Base-by-base conservation (phyloP, 2,329 filamentous ascomycete species). In the Trichoderma sp. region DNA sequence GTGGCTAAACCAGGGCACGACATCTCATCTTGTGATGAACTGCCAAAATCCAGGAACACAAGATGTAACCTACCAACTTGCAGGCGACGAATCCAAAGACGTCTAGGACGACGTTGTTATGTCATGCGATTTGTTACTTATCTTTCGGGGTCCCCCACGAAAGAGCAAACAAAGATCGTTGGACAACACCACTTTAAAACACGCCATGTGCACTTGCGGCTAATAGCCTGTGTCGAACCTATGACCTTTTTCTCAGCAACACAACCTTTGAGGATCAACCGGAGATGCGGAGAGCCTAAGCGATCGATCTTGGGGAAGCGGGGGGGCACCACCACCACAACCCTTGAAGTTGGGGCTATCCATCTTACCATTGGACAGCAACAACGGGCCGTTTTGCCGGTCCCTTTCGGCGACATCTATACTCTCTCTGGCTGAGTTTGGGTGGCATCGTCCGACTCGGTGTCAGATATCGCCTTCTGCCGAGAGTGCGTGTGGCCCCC, bases 231-330 rank as follows among this genome's bases (percentile, higher is more conserved):
- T 20, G 43, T n/a, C 3, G 0, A n/a, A 26, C 28, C 15, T 50
- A 32, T 17, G 6, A 20, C n/a, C 23, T 50, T 28, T n/a, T n/a
- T 26, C 28, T 36, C n/a, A 34, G 39, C 57, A 61, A 53, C 26
- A 17, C 64, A 32, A 47, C 36, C 5, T 39, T 53, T n/a, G 17
- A 7, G 20, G 66, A 69, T 53, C 39, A 58, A 43, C 57, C 57
- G 13, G 36, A 69, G 66, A 69, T 68, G 66, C 39, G 66, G 66
- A 69, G 39, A 28, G 43, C 55, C 28, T 17, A 34, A 11, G 66
- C 66, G 66, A 69, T 69, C 66, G 66, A 69, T 69, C 66, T 53
- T 62, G 66, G 57, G 28, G 66, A 69, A 69, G 66, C 57, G 66
- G 66, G 66, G 66, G 66, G 13, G 15, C 36, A 26, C 15, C 6